Percentiles rank a stretch among this genome's conserved stretches.
Conservation (phyloP, 768 basidiomycete species). For the Rhodotorula sphaerocarpa region DNA sequence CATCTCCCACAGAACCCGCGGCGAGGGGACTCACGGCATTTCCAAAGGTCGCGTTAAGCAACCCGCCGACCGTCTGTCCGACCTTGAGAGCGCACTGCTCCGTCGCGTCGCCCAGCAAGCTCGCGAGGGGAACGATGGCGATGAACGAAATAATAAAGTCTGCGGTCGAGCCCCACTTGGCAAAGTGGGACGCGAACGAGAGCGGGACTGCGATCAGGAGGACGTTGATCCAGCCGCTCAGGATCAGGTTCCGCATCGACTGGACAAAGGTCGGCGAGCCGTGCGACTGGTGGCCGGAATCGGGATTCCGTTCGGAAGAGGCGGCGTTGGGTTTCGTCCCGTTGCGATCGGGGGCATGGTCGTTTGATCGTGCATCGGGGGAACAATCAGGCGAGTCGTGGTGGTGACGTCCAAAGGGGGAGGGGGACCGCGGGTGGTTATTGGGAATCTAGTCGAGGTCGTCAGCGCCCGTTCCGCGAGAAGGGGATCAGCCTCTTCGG, state of each 20-base stretch:
- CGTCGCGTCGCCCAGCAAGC: constrained; percentile 72
- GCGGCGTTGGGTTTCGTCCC: not conserved
- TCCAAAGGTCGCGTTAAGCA: constrained; percentile 70
- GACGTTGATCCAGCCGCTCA: constrained; percentile 57
- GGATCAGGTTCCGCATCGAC: constrained; percentile 43
- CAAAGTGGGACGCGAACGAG: constrained; percentile 56
- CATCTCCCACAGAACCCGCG: not conserved
- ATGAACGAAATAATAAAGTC: constrained; percentile 50
- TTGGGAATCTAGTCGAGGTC: constrained; percentile 12
- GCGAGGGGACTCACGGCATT: constrained; percentile 50
- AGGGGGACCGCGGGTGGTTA: constrained; percentile 7
- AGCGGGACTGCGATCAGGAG: constrained; percentile 74
- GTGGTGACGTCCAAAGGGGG: not conserved
- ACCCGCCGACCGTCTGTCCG: constrained; percentile 75
- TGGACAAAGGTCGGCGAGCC: constrained; percentile 16
- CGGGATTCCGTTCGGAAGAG: not conserved
- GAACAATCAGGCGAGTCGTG: not conserved
- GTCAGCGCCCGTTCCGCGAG: constrained; percentile 1
- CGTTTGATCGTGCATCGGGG: not conserved
- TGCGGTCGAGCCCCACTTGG: constrained; percentile 52
- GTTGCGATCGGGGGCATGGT: not conserved
- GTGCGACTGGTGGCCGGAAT: not conserved
- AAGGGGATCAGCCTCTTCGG: not conserved
- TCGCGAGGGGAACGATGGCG: constrained; percentile 78
- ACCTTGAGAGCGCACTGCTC: constrained; percentile 60